phyloP scores from a whole-genome alignment of 1,284 basidiomycete species.

The Microbotryum saponariae region DNA sequence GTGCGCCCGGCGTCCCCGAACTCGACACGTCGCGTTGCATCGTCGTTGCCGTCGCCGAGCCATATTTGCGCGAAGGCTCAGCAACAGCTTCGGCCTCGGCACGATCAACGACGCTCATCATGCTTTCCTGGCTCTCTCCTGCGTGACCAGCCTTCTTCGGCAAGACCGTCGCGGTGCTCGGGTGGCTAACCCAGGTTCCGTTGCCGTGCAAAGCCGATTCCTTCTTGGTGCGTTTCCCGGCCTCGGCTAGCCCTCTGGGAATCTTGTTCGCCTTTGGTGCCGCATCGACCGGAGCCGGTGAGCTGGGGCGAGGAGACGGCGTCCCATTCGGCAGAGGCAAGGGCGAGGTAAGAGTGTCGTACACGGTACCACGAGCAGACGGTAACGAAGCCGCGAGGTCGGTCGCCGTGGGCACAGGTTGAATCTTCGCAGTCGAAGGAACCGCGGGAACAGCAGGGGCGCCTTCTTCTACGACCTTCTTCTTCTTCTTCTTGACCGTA shows the following conservation, averaged over 20 bases:
- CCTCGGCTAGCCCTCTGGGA: slow-evolving; percentile 8
- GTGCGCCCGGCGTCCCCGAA: slow-evolving; percentile 3
- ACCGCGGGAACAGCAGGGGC: not conserved
- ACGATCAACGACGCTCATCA: slow-evolving; percentile 25
- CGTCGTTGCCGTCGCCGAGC: not conserved
- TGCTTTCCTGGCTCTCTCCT: slow-evolving; percentile 17
- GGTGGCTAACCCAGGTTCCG: slow-evolving; percentile 20
- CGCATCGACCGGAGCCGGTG: not conserved
- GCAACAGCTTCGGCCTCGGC: slow-evolving; percentile 17
- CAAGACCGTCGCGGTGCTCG: not conserved
- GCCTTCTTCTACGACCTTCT: slow-evolving; percentile 14
- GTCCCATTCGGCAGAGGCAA: slow-evolving; percentile 18
- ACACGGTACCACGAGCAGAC: slow-evolving; percentile 1
- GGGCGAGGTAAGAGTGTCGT: slow-evolving; percentile 11
- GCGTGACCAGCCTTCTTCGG: slow-evolving; percentile 2
- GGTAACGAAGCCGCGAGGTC: slow-evolving; percentile 22
- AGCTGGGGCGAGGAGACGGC: slow-evolving; percentile 6
- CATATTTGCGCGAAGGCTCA: slow-evolving; percentile 17
- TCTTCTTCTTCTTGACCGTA: slow-evolving; percentile 13
- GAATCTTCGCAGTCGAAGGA: too few relatives aligned
- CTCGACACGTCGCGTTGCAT: not conserved
- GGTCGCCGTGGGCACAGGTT: slow-evolving; percentile 6
- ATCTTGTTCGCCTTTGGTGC: slow-evolving; percentile 1
- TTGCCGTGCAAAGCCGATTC: slow-evolving; percentile 19
- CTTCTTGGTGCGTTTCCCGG: slow-evolving; percentile 21